phyloP scores from a whole-genome alignment of 1,139 yeast genomes.

The Dujonia santamariae region DNA sequence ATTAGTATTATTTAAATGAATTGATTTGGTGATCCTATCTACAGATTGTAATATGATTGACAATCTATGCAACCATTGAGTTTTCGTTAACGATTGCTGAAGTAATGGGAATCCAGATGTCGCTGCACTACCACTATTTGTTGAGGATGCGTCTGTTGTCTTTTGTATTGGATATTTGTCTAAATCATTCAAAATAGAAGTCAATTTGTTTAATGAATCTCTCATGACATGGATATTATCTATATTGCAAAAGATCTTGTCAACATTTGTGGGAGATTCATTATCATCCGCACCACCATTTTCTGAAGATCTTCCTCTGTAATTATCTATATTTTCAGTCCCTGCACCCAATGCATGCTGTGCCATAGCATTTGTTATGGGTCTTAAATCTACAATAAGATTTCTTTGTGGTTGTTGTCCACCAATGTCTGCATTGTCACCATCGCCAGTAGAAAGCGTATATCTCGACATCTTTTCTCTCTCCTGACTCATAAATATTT shows the following conservation, averaged over 20 bases:
- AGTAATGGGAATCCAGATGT: conserved; percentile 29
- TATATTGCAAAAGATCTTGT: conserved; percentile 79
- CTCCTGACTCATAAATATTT: conserved; percentile 57
- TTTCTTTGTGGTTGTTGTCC: conserved; percentile 52
- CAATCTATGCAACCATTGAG: conserved; percentile 79
- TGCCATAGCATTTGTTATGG: conserved; percentile 92
- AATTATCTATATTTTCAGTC: conserved; percentile 87
- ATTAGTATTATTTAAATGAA: conserved; percentile 80
- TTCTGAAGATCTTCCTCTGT: conserved; percentile 35
- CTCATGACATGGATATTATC: conserved; percentile 96
- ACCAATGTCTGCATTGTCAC: conserved; percentile 12
- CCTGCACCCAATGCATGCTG: conserved; percentile 98
- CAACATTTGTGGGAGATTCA: conserved; percentile 23
- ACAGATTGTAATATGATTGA: conserved; percentile 71
- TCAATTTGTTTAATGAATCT: conserved; percentile 68
- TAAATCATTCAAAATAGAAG: conserved; percentile 62
- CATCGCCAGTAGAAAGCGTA: too few species aligned
- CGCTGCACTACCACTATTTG: conserved; percentile 23
- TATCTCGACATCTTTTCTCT: conserved; percentile 17
- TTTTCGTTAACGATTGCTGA: conserved; percentile 52
- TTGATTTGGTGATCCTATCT: conserved; percentile 72
- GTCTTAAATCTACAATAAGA: conserved; percentile 85
- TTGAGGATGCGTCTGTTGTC: conserved; percentile 14
- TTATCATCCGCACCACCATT: conserved; percentile 1
- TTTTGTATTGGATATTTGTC: conserved; percentile 59